Evolutionary conservation across 805 yeast genomes (phyloP), one percentile per base, ranked within the genome.

Genomic region (Lachancea waltii): DNA sequence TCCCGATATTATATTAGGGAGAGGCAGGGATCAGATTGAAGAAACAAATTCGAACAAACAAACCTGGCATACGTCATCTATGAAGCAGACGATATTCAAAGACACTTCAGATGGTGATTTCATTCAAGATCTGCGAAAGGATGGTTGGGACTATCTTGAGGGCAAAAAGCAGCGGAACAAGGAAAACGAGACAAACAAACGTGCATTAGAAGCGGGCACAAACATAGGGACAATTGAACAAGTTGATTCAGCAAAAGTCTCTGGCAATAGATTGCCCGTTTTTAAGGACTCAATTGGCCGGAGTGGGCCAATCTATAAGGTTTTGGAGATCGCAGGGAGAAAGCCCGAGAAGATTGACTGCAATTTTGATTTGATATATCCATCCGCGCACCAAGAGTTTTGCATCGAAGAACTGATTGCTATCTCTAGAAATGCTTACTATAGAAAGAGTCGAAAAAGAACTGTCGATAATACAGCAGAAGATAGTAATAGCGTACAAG

Each of bases 331-430:
- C 18, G 72, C 76, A 2, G 86, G 85, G 0, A 79, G 78, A 47
- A 70, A 70, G 41, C 61, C 74, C 0, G 90, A 82, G 53, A 70
- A 65, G 34, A 68, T 80, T 13, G 72, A 73, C 48, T 58, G 78
- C 37, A 83, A 83, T 52, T 65, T 81, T 47, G 74, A 75, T 30
- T 60, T 82, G 26, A 51, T 82, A 23, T 72, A 78, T 45, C 71
- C 74, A 0, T 40, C 51, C 3, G 49, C 50, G 3, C 57, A 54
- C 0, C 76, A 72, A 30, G 92, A 82, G 44, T 70, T 62, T 36
- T 77, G 82, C 42, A 53, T 81, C 3, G 74, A 70, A 30, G 95
- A 89, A 51, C 56, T 86, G 2, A 58, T 84, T 32, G 81, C 84
- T 0, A 56, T 65, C 29, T 59, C 70, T 25, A 65, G 77, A 50